Base-by-base conservation (phyloP, 805 yeast species). In the Zygotorulaspora danielsina region DNA sequence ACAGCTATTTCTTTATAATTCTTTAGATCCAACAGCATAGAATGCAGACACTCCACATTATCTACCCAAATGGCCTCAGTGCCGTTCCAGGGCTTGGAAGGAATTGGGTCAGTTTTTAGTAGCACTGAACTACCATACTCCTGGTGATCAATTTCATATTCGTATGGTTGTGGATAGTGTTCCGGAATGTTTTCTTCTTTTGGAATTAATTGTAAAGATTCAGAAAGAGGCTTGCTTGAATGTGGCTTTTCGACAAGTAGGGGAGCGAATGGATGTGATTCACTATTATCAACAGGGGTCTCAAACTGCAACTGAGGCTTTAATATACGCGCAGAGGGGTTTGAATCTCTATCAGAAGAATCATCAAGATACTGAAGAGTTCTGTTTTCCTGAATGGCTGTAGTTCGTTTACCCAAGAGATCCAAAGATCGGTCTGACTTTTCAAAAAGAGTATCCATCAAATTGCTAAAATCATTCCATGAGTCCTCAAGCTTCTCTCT, bases 131-230 rank as follows among this genome's bases (percentile, higher is more conserved):
- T 73, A 1, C 94, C 93, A 56, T 85, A 89, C 32, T 76, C 78
- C 42, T 78, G 81, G 24, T 70, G 63, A 52, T 71, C 71, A 32
- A 90, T 90, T 61, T 90, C 97, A 26, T 64, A 60, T 33, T 69
- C 75, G 54, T 93, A 90, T 0, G 98, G 98, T 36, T 93, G 93
- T 7, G 71, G 72, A 55, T 79, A 83, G 59, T 79, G 85, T 7
- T 73, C 53, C 4, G 84, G 81, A 21, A 65, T 63, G 17, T 66
- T 67, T 4, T 67, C 71, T 1, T 57, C 61, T 12, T 50, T 67
- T 5, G 58, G 54, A 30, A 64, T 66, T 53, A 73, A 53, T 39
- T 45, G 49, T 30, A 73, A 42, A 5, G 78, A 65, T 19, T 79
- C 76, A n/a, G 76, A 76, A 16, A 80, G 70, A 0, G 84, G 63